phyloP scores from a whole-genome alignment of 495 filamentous ascomycete species.

The Astrocystis sublimbata region DNA sequence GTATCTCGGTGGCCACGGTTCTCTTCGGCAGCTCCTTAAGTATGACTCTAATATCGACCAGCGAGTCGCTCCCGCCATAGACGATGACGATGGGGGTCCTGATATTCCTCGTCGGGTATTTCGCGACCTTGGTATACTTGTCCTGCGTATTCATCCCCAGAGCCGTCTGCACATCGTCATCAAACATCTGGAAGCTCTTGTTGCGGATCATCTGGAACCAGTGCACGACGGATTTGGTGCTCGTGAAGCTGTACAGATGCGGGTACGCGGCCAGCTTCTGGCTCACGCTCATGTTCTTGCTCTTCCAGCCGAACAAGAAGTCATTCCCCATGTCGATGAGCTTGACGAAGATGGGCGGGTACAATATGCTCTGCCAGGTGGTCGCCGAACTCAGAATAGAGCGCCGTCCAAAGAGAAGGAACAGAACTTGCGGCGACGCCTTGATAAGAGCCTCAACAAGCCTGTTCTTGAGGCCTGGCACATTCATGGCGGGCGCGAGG shows the following conservation, averaged over 20 bases:
- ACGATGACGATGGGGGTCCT: slow-evolving; percentile 91
- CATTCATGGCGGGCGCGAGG: slow-evolving; percentile 95
- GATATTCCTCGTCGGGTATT: slow-evolving; percentile 95
- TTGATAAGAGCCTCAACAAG: slow-evolving; percentile 92
- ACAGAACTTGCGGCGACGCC: slow-evolving; percentile 89
- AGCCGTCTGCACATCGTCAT: slow-evolving; percentile 77
- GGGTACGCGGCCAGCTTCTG: slow-evolving; percentile 98
- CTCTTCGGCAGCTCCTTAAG: slow-evolving; percentile 79
- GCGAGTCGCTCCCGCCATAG: slow-evolving; percentile 88
- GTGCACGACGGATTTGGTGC: slow-evolving; percentile 92
- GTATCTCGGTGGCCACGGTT: slow-evolving; percentile 79
- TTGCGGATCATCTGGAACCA: slow-evolving; percentile 99
- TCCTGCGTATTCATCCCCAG: slow-evolving; percentile 43
- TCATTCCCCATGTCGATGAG: slow-evolving; percentile 79
- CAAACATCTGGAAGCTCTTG: slow-evolving; percentile 95
- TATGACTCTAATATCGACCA: slow-evolving; percentile 96
- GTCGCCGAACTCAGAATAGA: slow-evolving; percentile 90
- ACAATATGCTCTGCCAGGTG: slow-evolving; percentile 96
- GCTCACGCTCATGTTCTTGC: slow-evolving; percentile 77
- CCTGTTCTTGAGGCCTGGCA: slow-evolving; percentile 81
- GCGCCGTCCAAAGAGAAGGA: slow-evolving; percentile 90
- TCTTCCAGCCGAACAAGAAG: slow-evolving; percentile 88
- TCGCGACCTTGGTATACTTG: slow-evolving; percentile 79
- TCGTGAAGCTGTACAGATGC: slow-evolving; percentile 94
- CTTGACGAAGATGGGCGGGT: slow-evolving; percentile 90